A percentile compares a stretch with the other conserved stretches of the same genome.
Conservation (phyloP, 2,329 filamentous ascomycete species). For the Colletotrichum cereale region DNA sequence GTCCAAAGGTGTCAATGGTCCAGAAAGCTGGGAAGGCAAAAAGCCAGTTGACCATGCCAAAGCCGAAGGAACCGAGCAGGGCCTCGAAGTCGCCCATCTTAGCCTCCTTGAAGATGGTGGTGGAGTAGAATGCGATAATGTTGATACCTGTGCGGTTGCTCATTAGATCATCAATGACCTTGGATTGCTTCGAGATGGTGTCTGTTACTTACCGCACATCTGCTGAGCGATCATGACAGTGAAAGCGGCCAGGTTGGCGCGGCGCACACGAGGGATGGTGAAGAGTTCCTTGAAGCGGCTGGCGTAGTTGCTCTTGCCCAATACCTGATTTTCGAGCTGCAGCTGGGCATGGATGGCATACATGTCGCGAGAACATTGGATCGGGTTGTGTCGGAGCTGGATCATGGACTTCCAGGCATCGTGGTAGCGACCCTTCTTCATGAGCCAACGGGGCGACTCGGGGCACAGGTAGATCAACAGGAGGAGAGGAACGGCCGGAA, state of each 20-base stretch:
- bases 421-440: conserved; percentile 73
- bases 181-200: not conserved
- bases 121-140: conserved; percentile 82
- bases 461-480: conserved; percentile 75
- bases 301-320: conserved; percentile 67
- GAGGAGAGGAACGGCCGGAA: conserved; percentile 65
- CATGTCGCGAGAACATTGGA: conserved; percentile 72
- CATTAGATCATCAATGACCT: not conserved
- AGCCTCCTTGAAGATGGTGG: conserved; percentile 70
- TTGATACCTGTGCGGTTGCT: conserved; percentile 63
- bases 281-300: conserved; percentile 75
- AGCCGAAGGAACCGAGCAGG: conserved; percentile 61
- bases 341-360: conserved; percentile 76
- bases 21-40: conserved; percentile 70
- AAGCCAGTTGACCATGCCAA: conserved; percentile 69
- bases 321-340: conserved; percentile 67
- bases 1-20: conserved; percentile 65
- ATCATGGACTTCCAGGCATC: conserved; percentile 70
- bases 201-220: conserved; percentile 64
- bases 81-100: conserved; percentile 68
- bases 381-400: conserved; percentile 63
- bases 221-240: conserved; percentile 85
- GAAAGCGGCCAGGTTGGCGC: conserved; percentile 81
- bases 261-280: conserved; percentile 75
- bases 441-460: conserved; percentile 74